Percentiles rank a stretch among this genome's conserved stretches.
These are phyloP conservation scores for Colletotrichum lentis DNA, from an alignment of 2,329 filamentous ascomycete species.

Conservation along the genomic window DNA sequence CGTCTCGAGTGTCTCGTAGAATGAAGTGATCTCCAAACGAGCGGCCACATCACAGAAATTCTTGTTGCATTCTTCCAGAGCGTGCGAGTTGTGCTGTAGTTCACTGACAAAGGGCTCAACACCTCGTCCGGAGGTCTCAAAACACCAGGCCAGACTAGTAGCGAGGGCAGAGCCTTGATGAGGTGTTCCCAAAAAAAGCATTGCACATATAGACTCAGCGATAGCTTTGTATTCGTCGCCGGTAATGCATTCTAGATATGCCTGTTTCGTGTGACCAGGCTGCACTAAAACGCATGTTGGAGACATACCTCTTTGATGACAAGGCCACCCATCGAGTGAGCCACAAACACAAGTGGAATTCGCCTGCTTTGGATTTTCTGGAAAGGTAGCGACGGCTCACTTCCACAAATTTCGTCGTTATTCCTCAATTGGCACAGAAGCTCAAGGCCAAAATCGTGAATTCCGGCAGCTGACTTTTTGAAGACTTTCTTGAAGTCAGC, in stretches of 20 bases:
- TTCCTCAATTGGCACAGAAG: background rate
- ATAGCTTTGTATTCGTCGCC: background rate
- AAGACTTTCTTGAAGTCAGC: background rate
- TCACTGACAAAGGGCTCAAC: background rate
- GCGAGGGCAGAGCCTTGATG: background rate
- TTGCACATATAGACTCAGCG: background rate
- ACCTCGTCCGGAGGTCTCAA: background rate
- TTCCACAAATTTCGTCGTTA: background rate
- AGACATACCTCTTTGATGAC: background rate
- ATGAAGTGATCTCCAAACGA: background rate
- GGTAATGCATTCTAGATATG: background rate
- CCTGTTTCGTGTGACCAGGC: background rate
- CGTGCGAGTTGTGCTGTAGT: background rate
- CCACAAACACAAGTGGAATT: background rate
- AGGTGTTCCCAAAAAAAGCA: background rate
- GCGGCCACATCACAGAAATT: background rate
- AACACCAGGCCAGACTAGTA: background rate
- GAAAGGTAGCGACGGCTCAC: background rate
- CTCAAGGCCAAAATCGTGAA: background rate
- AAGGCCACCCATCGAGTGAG: background rate
- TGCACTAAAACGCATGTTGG: too few species aligned
- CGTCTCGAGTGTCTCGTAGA: background rate
- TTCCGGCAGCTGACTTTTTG: background rate
- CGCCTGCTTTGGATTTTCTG: background rate
- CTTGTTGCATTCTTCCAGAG: background rate